Base-by-base conservation (phyloP, 495 filamentous ascomycete species). In the Aspergillus sparsus region DNA sequence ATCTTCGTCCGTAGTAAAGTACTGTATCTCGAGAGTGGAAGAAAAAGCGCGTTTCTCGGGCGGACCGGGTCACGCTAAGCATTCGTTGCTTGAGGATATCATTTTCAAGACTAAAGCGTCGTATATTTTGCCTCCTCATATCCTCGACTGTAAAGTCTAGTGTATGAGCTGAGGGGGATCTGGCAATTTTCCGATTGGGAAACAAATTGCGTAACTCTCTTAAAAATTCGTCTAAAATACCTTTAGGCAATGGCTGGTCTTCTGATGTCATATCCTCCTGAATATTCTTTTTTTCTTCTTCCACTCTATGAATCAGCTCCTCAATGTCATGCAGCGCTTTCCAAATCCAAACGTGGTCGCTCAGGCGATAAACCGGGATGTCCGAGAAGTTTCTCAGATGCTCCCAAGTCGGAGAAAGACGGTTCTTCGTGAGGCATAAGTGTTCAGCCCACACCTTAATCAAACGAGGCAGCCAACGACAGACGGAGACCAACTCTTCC, bases 311-410 rank as follows among this genome's bases (percentile, higher is more conserved):
- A 35, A 56, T 56, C 39, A 56, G 41, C 3, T 46, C 39, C 42
- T 56, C 11, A 13, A 56, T 47, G 18, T 56, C 53, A 3, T 46
- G 6, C 27, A 47, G 53, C 3, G 53, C 41, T 47, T 47, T 56
- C 53, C 53, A 56, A n/a, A 56, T 56, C 53, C 53, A 56, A 3
- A 32, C 41, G 35, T 56, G 53, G 31, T 56, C 39, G 12, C 53
- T 56, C 13, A 56, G 41, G 18, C 53, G 53, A 34, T 56, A 56
- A n/a, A 47, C 8, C 11, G 53, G 53, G 41, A 56, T 47, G 31
- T 56, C 53, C 13, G 41, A 56, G 12, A 47, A 10, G 32, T 35
- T 18, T 18, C 34, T 18, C 39, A 47, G 15, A 21, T 56, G 41
- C 41, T 46, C 39, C 53, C 53, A 56, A 13, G 53, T 56, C 12